Base-by-base conservation (phyloP, 371 early-diverging fungal species). In the Gilbertella persicaria region DNA sequence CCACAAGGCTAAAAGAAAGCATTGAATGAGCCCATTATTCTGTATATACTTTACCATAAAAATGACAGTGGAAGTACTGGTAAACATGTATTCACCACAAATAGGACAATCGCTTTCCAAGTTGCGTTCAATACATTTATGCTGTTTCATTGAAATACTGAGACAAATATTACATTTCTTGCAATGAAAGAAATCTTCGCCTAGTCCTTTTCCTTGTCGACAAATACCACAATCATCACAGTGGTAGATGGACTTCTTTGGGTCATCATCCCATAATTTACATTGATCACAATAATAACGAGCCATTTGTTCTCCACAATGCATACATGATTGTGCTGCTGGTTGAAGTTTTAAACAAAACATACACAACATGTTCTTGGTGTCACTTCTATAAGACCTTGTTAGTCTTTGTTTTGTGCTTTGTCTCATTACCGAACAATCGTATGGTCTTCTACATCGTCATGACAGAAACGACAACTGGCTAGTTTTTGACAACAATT, bases 41-140 rank as follows among this genome's bases (percentile, higher is more conserved):
- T n/a, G 9, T 39, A 46, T 16, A 29, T 29, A 50, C 55, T 75
- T 56, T 81, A 91, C 91, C 94, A 94, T 92, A 54, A 92, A 91
- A 14, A 93, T 87, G 1, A 92, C 89, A 3, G 83, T 87, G 8
- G 84, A 83, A 1, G 89, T 88, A 29, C 85, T 85, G 0, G 94
- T 95, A 56, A 95, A 95, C 83, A 99, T 85, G 68, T 88, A 91
- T 63, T 99, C 99, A 35, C 95, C 94, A 72, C 99, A 99, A 47
- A 99, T 96, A 0, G 97, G 97, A 59, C 99, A 99, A 69, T 96
- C 93, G 48, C 86, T 80, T 55, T 95, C 94, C 29, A 97, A 63
- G 42, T 90, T 93, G 19, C 91, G 81, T 67, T 98, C 99, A 37
- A 95, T 94, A 60, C 99, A 98, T 43, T 86, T 84, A 73, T 99